Conservation (phyloP, 352 stramenopile species). For the Pythium dissotocum region DNA sequence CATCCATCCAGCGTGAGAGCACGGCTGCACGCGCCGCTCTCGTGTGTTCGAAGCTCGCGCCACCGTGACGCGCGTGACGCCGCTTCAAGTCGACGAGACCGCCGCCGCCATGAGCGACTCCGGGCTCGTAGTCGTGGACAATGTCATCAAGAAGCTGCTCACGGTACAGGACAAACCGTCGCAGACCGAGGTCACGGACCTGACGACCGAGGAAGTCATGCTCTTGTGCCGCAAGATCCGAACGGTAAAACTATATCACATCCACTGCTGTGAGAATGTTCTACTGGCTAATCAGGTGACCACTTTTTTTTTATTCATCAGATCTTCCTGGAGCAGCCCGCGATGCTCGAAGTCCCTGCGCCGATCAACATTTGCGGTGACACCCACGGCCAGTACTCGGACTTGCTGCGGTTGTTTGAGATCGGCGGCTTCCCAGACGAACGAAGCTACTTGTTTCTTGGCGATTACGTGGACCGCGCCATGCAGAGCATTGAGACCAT, state of each 20-base stretch:
- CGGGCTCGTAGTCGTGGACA: conserved; percentile 60
- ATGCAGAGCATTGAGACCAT: conserved; percentile 98
- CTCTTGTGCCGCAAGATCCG: conserved; percentile 77
- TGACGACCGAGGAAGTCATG: conserved; percentile 79
- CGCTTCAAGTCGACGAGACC: neutral
- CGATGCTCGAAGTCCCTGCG: conserved; percentile 93
- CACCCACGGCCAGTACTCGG: conserved; percentile 98
- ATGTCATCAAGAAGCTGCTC: conserved; percentile 74
- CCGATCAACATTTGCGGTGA: conserved; percentile 98
- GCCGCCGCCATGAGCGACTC: conserved; percentile 48
- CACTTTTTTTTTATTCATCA: conserved; percentile 8
- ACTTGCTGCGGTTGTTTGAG: conserved; percentile 97
- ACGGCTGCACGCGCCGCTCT: neutral
- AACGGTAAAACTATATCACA: conserved; percentile 37
- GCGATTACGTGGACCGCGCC: conserved; percentile 94
- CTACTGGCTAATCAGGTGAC: neutral
- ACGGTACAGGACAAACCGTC: conserved; percentile 71
- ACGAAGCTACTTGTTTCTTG: conserved; percentile 55
- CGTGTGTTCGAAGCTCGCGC: neutral
- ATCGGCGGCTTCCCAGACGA: conserved; percentile 90
- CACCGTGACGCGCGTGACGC: conserved; percentile 26
- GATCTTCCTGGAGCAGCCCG: conserved; percentile 92
- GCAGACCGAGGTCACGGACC: conserved; percentile 77
- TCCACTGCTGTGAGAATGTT: neutral
- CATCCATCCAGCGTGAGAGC: conserved; percentile 1